These are phyloP conservation scores for Trypanosoma theileri DNA, from an alignment of 208 protist genomes.

Conservation along the genomic window DNA sequence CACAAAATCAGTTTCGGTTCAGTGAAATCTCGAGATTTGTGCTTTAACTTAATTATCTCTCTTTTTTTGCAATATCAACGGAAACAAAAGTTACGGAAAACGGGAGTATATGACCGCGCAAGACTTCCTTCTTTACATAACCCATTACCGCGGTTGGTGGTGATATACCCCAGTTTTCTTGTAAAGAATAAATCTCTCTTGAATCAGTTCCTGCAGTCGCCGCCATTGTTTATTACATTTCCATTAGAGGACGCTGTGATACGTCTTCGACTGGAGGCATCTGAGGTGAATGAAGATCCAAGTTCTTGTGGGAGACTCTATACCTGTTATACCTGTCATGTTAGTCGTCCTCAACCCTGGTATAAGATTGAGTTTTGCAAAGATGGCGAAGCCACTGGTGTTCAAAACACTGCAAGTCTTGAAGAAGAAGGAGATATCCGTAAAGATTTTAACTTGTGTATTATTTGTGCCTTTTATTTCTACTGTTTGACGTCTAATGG, in stretches of 20 bases:
- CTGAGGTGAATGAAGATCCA: conserved; percentile 43
- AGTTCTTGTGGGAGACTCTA: conserved; percentile 37
- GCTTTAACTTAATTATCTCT: conserved; percentile 46
- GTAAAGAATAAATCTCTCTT: conserved; percentile 9
- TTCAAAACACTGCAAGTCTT: conserved; percentile 51
- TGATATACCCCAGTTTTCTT: conserved; percentile 25
- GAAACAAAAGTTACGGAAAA: conserved; percentile 17
- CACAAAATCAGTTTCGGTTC: too few species aligned
- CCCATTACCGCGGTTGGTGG: conserved; percentile 24
- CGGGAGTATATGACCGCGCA: background rate
- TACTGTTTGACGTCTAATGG: conserved; percentile 30
- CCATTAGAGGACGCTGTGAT: conserved; percentile 43
- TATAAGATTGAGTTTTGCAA: conserved; percentile 70
- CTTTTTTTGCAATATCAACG: conserved; percentile 40
- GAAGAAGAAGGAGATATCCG: conserved; percentile 8
- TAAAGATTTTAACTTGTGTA: conserved; percentile 69
- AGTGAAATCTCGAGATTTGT: conserved; percentile 31
- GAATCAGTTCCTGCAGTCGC: conserved; percentile 18
- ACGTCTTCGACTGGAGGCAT: conserved; percentile 50
- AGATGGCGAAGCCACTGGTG: conserved; percentile 23
- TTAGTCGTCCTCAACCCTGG: conserved; percentile 34
- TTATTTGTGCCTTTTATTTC: conserved; percentile 64
- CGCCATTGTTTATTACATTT: conserved; percentile 49
- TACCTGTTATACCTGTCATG: conserved; percentile 57
- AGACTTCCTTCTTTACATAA: conserved; percentile 11